Conservation (phyloP, 345 rosid species). For the Euphorbia peplus region DNA sequence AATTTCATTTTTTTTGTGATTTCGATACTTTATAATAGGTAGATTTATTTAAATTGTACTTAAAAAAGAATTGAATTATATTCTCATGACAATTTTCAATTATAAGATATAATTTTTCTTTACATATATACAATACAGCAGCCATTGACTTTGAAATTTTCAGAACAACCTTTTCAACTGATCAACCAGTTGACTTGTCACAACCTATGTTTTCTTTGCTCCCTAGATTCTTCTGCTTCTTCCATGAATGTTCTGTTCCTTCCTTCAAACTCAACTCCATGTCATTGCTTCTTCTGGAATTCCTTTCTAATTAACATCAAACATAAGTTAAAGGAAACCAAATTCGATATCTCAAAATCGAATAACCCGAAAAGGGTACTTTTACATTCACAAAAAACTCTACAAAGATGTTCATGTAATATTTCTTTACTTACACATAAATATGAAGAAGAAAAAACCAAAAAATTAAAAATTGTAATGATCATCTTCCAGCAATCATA, state of each 20-base stretch:
- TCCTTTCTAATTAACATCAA: conserved; percentile 2
- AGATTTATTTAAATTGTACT: no score
- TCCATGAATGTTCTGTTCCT: neutral
- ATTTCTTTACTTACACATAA: neutral
- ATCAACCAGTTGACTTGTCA: neutral
- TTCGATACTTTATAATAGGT: no score
- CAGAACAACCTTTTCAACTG: neutral
- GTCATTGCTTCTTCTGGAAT: neutral
- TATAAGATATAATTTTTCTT: no score
- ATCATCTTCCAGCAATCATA: conserved; percentile 48
- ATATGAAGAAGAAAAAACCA: no score
- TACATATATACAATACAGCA: neutral
- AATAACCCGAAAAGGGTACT: neutral
- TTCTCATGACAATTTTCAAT: neutral
- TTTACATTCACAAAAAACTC: neutral
- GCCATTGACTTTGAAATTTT: neutral
- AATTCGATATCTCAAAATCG: neutral
- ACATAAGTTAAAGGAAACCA: conserved; percentile 1
- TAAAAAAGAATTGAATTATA: no score
- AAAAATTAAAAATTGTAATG: neutral
- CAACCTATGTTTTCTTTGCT: neutral
- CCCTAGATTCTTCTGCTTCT: neutral
- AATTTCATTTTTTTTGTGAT: no score
- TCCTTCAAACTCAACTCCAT: neutral
- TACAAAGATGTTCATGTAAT: neutral